A percentile compares a stretch with the other conserved stretches of the same genome.
These are phyloP conservation scores for Anacardium occidentale DNA, from an alignment of 345 rosid species.

Conservation along the genomic window DNA sequence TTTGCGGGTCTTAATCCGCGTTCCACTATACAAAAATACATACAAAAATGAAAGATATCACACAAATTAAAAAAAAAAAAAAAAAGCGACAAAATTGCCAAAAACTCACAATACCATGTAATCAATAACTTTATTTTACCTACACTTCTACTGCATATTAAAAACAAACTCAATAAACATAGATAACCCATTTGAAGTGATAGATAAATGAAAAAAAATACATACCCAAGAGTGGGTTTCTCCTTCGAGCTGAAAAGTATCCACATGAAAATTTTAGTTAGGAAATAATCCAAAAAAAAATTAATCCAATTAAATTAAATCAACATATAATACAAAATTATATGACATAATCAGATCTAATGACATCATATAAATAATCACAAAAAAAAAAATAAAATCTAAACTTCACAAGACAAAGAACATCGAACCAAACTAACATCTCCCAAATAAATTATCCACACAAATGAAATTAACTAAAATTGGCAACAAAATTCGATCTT, in stretches of 20 bases:
- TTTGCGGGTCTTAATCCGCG: conserved; percentile 99
- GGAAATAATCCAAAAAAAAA: neutral
- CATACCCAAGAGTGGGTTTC: conserved; percentile 92
- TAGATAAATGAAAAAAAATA: neutral
- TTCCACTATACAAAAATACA: conserved; percentile 55
- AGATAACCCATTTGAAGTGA: neutral
- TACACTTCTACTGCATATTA: neutral
- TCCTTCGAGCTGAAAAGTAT: conserved; percentile 73
- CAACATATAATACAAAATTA: conserved; percentile 4
- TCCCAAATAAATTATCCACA: neutral
- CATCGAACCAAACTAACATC: no score
- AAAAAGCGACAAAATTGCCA: neutral
- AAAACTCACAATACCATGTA: neutral
- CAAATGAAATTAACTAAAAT: neutral
- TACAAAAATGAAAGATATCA: neutral
- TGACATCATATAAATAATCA: no score
- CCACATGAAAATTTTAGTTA: conserved; percentile 9
- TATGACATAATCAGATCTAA: neutral
- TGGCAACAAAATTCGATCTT: neutral
- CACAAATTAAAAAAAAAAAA: neutral
- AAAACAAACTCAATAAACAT: neutral
- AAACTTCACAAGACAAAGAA: no score
- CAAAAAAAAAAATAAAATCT: no score
- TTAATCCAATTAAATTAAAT: neutral
- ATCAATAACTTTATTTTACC: neutral